These are phyloP conservation scores for Pyrus hybrid DNA, from an alignment of 331 rosid species.

Conservation along the genomic window DNA sequence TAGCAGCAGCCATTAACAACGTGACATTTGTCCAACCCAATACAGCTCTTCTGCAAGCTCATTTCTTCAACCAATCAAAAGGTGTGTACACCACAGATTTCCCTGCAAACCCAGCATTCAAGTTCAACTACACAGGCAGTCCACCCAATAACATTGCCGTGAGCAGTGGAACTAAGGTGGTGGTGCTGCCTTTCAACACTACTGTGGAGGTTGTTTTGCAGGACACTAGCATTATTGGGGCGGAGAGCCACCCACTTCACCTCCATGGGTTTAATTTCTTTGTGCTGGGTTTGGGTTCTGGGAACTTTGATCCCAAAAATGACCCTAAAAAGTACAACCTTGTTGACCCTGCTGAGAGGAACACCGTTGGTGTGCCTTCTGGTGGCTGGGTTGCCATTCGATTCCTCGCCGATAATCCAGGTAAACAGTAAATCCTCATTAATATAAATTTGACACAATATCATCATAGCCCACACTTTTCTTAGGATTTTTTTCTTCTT, in stretches of 20 bases:
- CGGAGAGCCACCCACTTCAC: constrained; percentile 83
- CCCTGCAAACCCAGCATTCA: constrained; percentile 53
- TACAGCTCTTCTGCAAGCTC: constrained; percentile 67
- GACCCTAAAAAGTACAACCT: constrained; percentile 62
- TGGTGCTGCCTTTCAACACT: constrained; percentile 41
- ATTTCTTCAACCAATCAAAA: constrained; percentile 50
- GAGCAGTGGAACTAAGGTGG: constrained; percentile 51
- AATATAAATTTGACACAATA: neutral
- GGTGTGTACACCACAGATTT: constrained; percentile 67
- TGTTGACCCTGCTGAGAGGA: constrained; percentile 82
- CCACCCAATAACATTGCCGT: constrained; percentile 47
- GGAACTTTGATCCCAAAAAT: constrained; percentile 64
- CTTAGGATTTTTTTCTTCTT: neutral
- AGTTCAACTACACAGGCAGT: constrained; percentile 69
- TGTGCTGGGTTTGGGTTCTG: constrained; percentile 61
- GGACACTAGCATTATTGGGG: constrained; percentile 62
- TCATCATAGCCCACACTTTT: neutral
- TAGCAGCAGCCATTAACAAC: constrained; percentile 53
- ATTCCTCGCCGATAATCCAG: constrained; percentile 75
- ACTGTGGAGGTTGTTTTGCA: constrained; percentile 67
- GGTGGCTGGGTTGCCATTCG: constrained; percentile 85
- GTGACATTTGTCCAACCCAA: constrained; percentile 69
- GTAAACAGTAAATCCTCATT: constrained; percentile 12
- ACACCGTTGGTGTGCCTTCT: constrained; percentile 66
- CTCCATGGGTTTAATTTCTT: constrained; percentile 82